Percentiles rank a stretch among this genome's conserved stretches.
Evolutionary conservation across 2,329 filamentous ascomycete genomes (phyloP).

Genomic region (Alternaria sp.): DNA sequence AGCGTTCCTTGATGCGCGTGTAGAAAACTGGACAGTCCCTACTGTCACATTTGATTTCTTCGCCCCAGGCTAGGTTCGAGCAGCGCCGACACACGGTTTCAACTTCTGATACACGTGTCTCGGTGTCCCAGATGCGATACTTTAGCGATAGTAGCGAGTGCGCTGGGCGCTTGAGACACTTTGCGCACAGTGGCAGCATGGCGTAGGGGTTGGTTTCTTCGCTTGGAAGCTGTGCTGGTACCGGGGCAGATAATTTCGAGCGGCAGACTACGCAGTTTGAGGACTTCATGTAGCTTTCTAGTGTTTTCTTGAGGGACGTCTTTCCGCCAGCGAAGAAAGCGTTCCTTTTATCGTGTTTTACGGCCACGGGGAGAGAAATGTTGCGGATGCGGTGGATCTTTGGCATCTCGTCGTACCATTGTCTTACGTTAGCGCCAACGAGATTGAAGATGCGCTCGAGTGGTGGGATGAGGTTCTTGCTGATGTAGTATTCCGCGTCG

Average conservation of each 20-base stretch:
- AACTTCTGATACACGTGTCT: conserved; percentile 70
- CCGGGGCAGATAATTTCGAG: conserved; percentile 60
- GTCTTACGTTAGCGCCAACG: conserved; percentile 86
- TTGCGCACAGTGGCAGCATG: conserved; percentile 63
- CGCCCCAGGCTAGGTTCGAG: conserved; percentile 73
- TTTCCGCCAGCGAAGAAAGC: conserved; percentile 35
- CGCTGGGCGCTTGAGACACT: conserved; percentile 65
- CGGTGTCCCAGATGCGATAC: conserved; percentile 67
- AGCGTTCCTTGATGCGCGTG: conserved; percentile 70
- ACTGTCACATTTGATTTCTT: conserved; percentile 86
- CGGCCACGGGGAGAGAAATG: conserved; percentile 53
- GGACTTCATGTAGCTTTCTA: conserved; percentile 92
- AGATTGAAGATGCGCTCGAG: conserved; percentile 97
- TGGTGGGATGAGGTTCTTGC: conserved; percentile 92
- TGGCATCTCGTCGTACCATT: conserved; percentile 97
- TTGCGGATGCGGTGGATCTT: conserved; percentile 80
- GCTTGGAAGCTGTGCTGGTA: conserved; percentile 19
- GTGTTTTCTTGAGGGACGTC: conserved; percentile 67
- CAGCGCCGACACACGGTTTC: conserved; percentile 81
- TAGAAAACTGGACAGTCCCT: conserved; percentile 95
- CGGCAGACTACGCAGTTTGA: conserved; percentile 81
- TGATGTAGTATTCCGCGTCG: conserved; percentile 96
- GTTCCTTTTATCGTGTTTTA: conserved; percentile 19
- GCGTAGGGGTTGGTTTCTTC: conserved; percentile 29
- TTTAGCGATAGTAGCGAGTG: conserved; percentile 71